Base-by-base conservation (phyloP, 352 stramenopile genomes). In the Elongisporangium undulatum region DNA sequence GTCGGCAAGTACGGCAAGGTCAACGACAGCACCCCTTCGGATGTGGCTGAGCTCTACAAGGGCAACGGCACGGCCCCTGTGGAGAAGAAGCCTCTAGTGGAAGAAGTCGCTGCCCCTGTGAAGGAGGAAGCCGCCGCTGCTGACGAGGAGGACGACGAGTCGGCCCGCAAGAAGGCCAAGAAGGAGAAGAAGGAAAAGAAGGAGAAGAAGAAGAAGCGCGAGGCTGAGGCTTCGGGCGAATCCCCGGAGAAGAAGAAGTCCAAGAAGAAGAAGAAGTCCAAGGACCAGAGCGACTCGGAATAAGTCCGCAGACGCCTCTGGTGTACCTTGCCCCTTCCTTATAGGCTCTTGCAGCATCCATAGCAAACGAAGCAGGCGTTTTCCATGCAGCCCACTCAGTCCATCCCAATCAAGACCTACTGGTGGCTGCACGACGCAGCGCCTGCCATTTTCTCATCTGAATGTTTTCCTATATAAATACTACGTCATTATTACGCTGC, bases 1-100 rank as follows among this genome's bases (percentile, higher is more conserved):
- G 92, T 95, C 59, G 87, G 85, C 76, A 95, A 95, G 74, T 95
- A 88, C 56, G 87, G 87, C 72, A 93, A 93, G 64, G 83, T 93
- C 58, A 95, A 95, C 72, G 85, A 92, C 59, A 88, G 69, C 68
- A 95, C 87, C n/a, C 87, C 87, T 0, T 53, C 72, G 0, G 83
- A 93, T 7, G 82, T 95, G 38, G 85, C 81, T 53, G 78, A 85
- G 58, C 64, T 94, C 53, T 95, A 95, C 69, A 63, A 59, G 24
- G 71, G 71, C n/a, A 79, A 87, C 56, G 68, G 74, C 8, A 61
- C 70, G 3, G 53, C 59, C 13, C 53, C 49, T 8, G 49, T 59
- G 4, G 63, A 69, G 17, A 77, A 75, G 56, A 90, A 85, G 70
- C 53, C 70, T 48, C 64, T 91, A 53, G 75, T 92, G 10, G 70